Percentiles rank a stretch among this genome's conserved stretches.
Conservation (phyloP, 345 rosid species). For the Xanthoceras sorbifolium region DNA sequence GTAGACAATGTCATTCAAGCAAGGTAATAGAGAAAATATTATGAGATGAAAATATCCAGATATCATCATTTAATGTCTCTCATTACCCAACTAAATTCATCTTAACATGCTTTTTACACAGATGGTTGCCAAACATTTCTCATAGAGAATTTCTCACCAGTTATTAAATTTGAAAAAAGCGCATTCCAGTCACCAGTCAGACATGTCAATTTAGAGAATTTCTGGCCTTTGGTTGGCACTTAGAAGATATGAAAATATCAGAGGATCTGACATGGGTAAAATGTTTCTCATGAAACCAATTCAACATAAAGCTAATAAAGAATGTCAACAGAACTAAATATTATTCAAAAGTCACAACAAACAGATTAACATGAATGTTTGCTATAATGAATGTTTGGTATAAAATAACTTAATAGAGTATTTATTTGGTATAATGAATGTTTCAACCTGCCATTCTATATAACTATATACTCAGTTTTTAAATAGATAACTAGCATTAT, state of each 20-base stretch:
- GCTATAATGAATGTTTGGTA: too few relatives aligned
- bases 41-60: not conserved
- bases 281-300: not conserved
- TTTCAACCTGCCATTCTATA: not conserved
- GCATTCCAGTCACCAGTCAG: not conserved
- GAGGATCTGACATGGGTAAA: not conserved
- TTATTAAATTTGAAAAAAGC: not conserved
- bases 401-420: not conserved
- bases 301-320: not conserved
- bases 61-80: not conserved
- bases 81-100: not conserved
- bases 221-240: not conserved
- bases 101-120: not conserved
- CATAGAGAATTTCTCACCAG: too few relatives aligned
- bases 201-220: slow-evolving; percentile 8
- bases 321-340: not conserved
- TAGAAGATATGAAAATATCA: not conserved
- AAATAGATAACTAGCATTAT: not conserved
- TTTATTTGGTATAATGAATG: not conserved
- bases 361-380: not conserved
- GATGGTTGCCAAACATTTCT: not conserved
- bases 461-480: slow-evolving; percentile 1
- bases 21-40: not conserved
- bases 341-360: not conserved
- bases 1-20: not conserved